A percentile compares a stretch with the other conserved stretches of the same genome.
Conservation (phyloP, 768 basidiomycete genomes). For the Boletus rubroflammeus region DNA sequence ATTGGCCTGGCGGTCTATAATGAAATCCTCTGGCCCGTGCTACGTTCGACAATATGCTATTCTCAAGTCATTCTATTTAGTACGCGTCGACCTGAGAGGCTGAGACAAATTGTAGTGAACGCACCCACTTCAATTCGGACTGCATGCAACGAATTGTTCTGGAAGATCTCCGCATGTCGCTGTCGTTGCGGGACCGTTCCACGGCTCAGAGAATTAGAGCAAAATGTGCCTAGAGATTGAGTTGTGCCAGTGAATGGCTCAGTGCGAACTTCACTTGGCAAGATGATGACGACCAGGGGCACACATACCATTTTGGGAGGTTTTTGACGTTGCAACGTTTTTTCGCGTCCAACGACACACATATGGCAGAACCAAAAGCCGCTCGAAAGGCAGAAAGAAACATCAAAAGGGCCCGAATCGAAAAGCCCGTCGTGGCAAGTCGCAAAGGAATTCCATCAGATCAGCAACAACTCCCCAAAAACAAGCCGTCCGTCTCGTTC, state of each 20-base stretch:
- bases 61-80: neutral
- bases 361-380: slow-evolving; percentile 17
- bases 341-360: neutral
- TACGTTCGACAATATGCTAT: too few species aligned
- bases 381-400: slow-evolving; percentile 21
- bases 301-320: slow-evolving; percentile 8
- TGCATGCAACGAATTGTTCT: neutral
- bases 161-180: neutral
- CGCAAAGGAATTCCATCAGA: neutral
- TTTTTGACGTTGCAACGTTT: neutral
- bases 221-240: neutral
- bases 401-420: slow-evolving; percentile 24
- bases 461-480: neutral
- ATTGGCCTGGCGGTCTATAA: slow-evolving; percentile 9
- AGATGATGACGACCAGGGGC: too few species aligned
- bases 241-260: neutral
- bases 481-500: slow-evolving; percentile 2
- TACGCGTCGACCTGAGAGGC: neutral
- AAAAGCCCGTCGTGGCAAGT: slow-evolving; percentile 7
- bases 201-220: neutral
- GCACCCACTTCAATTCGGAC: neutral
- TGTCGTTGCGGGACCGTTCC: neutral
- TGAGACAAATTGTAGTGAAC: neutral
- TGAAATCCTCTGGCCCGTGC: slow-evolving; percentile 1
- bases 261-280: neutral